These are phyloP conservation scores for Blastomyces emzantsi DNA, from an alignment of 2,329 filamentous ascomycete genomes.

Conservation along the genomic window DNA sequence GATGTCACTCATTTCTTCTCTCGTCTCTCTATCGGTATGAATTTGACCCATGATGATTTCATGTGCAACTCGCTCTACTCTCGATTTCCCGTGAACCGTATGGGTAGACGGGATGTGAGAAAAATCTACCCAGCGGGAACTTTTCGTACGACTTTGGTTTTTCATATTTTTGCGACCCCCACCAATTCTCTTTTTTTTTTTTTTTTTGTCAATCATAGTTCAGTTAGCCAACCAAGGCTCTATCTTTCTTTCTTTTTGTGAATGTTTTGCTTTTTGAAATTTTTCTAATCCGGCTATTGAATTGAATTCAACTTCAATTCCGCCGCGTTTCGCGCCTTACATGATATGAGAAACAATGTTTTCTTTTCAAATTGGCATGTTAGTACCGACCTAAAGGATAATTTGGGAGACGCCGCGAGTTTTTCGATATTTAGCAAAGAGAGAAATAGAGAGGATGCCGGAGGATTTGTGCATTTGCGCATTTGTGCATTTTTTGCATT, in stretches of 20 bases:
- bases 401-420: background rate
- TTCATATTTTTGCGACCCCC: background rate
- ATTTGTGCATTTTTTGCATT: too few species aligned
- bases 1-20: background rate
- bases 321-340: too few species aligned
- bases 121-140: background rate
- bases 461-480: too few species aligned
- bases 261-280: background rate
- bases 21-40: background rate
- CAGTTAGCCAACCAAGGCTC: background rate
- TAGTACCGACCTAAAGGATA: background rate
- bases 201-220: background rate
- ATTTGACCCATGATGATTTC: background rate
- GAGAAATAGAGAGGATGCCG: background rate
- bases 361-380: too few species aligned
- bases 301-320: constrained; percentile 5
- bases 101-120: background rate
- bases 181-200: too few species aligned
- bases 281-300: background rate
- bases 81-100: background rate
- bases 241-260: background rate
- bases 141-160: background rate
- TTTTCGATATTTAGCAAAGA: background rate
- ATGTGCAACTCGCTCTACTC: background rate
- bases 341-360: too few species aligned